Conservation (phyloP, 805 yeast species). For the Saccharomycopsis olivae region DNA sequence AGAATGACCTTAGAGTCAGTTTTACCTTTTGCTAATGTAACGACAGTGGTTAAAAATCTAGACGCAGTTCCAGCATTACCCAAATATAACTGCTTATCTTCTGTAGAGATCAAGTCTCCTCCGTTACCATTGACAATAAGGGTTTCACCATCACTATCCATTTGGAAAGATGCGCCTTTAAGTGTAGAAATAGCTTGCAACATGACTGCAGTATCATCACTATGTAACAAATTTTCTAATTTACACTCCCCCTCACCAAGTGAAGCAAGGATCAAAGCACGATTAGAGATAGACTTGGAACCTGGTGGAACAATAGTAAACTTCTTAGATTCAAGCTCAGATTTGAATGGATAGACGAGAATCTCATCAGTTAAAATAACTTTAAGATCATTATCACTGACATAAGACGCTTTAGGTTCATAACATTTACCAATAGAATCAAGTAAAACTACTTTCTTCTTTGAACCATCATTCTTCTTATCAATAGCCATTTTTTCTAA, state of each 20-base stretch:
- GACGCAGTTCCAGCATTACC: slow-evolving; percentile 99
- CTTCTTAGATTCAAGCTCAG: slow-evolving; percentile 24
- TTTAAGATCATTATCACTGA: slow-evolving; percentile 69
- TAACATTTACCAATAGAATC: slow-evolving; percentile 81
- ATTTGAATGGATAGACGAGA: slow-evolving; percentile 47
- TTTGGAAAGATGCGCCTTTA: slow-evolving; percentile 49
- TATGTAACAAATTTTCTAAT: slow-evolving; percentile 78
- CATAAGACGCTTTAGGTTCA: slow-evolving; percentile 80
- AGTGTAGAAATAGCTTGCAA: slow-evolving; percentile 70
- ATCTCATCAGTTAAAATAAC: slow-evolving; percentile 78
- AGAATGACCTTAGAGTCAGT: slow-evolving; percentile 41
- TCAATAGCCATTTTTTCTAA: slow-evolving; percentile 87
- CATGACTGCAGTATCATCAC: slow-evolving; percentile 96
- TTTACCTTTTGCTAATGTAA: slow-evolving; percentile 60
- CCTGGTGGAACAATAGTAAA: slow-evolving; percentile 79
- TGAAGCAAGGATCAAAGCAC: slow-evolving; percentile 90
- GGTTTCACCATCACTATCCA: slow-evolving; percentile 73
- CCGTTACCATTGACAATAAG: slow-evolving; percentile 78
- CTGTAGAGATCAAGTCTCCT: slow-evolving; percentile 56
- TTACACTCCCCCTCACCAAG: slow-evolving; percentile 78
- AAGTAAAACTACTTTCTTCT: slow-evolving; percentile 77
- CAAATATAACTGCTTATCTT: slow-evolving; percentile 60
- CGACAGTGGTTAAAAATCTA: slow-evolving; percentile 85
- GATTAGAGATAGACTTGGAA: slow-evolving; percentile 90
- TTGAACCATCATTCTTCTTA: slow-evolving; percentile 90